Conservation (phyloP, 2,329 filamentous ascomycete genomes). For the Colletotrichum agaves region DNA sequence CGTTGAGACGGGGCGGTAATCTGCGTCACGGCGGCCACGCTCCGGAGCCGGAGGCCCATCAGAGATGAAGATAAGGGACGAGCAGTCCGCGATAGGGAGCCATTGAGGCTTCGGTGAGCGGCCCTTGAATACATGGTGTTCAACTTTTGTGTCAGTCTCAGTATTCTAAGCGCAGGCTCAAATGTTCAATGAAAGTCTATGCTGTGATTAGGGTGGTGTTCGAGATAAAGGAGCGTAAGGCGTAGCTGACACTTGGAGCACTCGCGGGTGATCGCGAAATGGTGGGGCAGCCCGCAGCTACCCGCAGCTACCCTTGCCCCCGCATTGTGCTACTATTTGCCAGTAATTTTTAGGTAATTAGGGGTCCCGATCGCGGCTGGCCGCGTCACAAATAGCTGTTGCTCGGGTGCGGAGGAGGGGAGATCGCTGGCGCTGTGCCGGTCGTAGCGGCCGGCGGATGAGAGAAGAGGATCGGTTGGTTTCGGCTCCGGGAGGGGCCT, state of each 20-base stretch:
- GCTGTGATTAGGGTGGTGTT: not conserved
- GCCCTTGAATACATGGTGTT: constrained; percentile 22
- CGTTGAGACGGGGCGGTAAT: constrained; percentile 4
- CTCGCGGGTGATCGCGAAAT: not conserved
- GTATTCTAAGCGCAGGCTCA: not conserved
- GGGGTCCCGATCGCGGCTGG: constrained; percentile 20
- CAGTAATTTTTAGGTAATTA: constrained; percentile 30
- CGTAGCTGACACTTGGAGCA: constrained; percentile 30
- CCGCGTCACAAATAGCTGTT: not conserved
- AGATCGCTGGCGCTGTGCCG: constrained; percentile 5
- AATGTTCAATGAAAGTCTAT: not conserved
- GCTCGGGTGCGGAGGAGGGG: not conserved
- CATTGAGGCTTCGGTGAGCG: constrained; percentile 25
- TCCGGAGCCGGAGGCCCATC: constrained; percentile 34
- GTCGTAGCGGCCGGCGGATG: not conserved
- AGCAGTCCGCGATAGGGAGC: constrained; percentile 18
- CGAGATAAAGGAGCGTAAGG: constrained; percentile 36
- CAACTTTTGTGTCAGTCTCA: not conserved
- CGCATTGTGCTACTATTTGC: constrained; percentile 33
- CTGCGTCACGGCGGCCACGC: not conserved
- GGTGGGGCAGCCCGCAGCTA: constrained; percentile 37
- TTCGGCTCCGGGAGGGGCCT: not conserved
- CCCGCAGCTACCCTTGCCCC: constrained; percentile 39
- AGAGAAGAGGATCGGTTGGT: not conserved
- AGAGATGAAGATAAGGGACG: constrained; percentile 26